These are phyloP conservation scores for Pilasporangium apinafurcum DNA, from an alignment of 352 stramenopile genomes.

Conservation along the genomic window DNA sequence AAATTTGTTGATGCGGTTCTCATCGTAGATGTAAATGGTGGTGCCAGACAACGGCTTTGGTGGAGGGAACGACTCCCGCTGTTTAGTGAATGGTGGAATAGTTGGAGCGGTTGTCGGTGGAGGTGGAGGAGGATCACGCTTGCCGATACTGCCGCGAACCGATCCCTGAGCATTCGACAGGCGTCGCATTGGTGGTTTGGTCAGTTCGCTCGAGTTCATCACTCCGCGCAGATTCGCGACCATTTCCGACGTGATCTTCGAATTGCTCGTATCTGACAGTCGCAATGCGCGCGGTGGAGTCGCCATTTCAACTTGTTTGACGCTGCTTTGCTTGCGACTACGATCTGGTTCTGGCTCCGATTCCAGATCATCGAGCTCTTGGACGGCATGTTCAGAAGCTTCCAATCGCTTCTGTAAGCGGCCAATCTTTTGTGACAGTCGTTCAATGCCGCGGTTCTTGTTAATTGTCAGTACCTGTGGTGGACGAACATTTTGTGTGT, in stretches of 20 bases:
- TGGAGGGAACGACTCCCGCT: neutral
- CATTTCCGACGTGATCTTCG: conserved; percentile 31
- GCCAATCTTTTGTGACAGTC: conserved; percentile 38
- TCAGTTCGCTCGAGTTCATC: conserved; percentile 72
- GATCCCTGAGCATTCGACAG: neutral
- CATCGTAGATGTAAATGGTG: conserved; percentile 45
- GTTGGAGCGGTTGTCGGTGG: conserved; percentile 1
- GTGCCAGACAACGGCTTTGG: conserved; percentile 11
- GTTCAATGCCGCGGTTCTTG: conserved; percentile 32
- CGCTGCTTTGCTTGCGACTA: conserved; percentile 1
- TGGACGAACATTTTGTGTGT: neutral
- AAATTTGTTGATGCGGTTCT: conserved; percentile 25
- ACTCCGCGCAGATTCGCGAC: conserved; percentile 50
- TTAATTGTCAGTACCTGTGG: conserved; percentile 18
- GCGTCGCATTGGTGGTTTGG: conserved; percentile 24
- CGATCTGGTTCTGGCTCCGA: conserved; percentile 23
- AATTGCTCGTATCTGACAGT: conserved; percentile 5
- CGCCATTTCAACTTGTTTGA: conserved; percentile 1
- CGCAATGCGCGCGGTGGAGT: conserved; percentile 5
- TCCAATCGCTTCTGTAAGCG: conserved; percentile 39
- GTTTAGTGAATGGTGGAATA: conserved; percentile 4
- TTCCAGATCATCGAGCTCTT: conserved; percentile 9
- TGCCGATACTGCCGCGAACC: neutral
- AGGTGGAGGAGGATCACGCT: conserved; percentile 7
- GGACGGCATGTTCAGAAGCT: conserved; percentile 14